Evolutionary conservation across 352 stramenopile species (phyloP).

Genomic region (Thalassiosira mediterranea): DNA sequence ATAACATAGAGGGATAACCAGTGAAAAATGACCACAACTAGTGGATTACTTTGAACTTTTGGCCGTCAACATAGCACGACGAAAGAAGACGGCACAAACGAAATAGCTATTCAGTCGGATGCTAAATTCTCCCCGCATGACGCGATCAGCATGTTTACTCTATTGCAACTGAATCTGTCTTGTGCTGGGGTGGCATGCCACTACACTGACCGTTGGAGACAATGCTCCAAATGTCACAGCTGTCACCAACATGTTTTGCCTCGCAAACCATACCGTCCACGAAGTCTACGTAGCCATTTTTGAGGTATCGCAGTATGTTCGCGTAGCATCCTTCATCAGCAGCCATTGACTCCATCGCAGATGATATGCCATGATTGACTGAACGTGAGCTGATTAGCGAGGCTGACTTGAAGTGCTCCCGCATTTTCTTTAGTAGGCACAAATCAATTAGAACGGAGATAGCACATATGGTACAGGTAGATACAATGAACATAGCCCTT

Average conservation of each 20-base stretch:
- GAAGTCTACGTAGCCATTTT: constrained; percentile 11
- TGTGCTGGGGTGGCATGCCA: no score
- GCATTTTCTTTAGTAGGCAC: constrained; percentile 17
- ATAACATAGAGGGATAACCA: no score
- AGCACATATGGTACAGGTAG: no score
- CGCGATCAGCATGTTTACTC: no score
- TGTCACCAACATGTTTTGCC: constrained; percentile 1
- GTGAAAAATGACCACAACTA: no score
- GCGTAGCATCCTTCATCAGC: constrained; percentile 4
- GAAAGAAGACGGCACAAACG: no score
- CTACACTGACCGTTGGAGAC: no score
- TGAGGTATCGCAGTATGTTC: constrained; percentile 10
- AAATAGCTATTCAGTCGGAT: no score
- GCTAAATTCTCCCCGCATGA: no score
- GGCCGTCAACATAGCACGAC: no score
- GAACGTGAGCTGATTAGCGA: constrained; percentile 22
- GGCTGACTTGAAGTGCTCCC: constrained; percentile 21
- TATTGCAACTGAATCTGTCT: no score
- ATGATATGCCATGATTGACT: constrained; percentile 26
- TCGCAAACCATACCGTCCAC: constrained; percentile 17
- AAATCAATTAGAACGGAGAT: not conserved
- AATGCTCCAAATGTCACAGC: not conserved
- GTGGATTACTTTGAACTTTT: no score
- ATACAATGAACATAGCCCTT: not conserved
- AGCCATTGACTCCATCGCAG: constrained; percentile 5